Conservation (phyloP, 2,329 filamentous ascomycete species). For the Xylariomycetidae sp. region DNA sequence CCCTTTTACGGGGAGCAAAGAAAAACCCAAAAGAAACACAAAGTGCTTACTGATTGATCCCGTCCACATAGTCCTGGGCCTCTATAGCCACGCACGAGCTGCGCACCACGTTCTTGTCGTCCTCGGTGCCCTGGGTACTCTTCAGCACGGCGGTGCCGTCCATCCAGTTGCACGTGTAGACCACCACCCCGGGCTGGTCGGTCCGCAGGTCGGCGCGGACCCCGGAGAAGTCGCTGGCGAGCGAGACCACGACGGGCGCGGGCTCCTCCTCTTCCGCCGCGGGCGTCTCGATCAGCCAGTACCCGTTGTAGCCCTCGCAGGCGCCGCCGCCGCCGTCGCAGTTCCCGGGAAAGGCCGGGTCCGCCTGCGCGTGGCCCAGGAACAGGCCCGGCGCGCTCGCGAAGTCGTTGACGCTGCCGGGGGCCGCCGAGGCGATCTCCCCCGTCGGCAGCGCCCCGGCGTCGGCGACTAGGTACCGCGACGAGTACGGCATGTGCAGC, state of each 20-base stretch:
- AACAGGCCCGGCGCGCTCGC: constrained; percentile 56
- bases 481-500: constrained; percentile 58
- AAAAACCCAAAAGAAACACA: constrained; percentile 1
- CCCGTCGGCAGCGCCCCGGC: constrained; percentile 56
- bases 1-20: no score
- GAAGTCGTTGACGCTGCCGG: constrained; percentile 59
- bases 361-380: constrained; percentile 56
- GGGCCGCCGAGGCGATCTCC: constrained; percentile 50
- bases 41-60: constrained; percentile 59
- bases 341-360: constrained; percentile 54
- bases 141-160: constrained; percentile 49
- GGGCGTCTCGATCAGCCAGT: constrained; percentile 42
- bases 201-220: constrained; percentile 67
- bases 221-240: constrained; percentile 60
- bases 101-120: constrained; percentile 42
- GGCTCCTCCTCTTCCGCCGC: no score
- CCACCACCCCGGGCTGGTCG: constrained; percentile 65
- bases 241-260: constrained; percentile 43
- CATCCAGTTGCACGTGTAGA: constrained; percentile 64
- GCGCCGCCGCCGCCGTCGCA: constrained; percentile 53
- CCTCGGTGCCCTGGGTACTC: constrained; percentile 51
- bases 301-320: constrained; percentile 71
- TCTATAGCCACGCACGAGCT: constrained; percentile 73
- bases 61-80: constrained; percentile 73
- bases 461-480: constrained; percentile 53